A percentile compares a stretch with the other conserved stretches of the same genome.
These are phyloP conservation scores for Porogramme epimiltina DNA, from an alignment of 1,284 basidiomycete species.

Conservation along the genomic window DNA sequence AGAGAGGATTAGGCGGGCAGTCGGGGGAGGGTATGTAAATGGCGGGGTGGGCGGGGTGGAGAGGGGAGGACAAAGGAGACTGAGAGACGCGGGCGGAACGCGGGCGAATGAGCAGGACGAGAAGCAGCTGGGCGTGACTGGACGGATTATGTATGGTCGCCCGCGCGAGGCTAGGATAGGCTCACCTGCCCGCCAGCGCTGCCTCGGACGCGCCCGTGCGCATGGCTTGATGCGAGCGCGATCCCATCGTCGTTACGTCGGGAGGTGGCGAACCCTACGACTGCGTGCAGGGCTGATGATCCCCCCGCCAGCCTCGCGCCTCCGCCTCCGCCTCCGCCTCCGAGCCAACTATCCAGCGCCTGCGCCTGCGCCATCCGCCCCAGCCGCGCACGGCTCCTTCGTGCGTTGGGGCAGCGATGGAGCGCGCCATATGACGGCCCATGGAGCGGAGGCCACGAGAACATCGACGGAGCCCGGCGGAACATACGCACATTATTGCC, in stretches of 20 bases:
- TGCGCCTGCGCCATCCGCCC: no score
- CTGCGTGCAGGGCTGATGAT: not conserved
- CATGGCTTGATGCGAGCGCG: constrained; percentile 2
- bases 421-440: no score
- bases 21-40: not conserved
- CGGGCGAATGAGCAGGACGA: not conserved
- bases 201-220: not conserved
- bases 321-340: not conserved
- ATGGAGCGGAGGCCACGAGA: no score
- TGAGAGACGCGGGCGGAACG: not conserved
- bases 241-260: constrained; percentile 4
- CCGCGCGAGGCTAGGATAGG: not conserved
- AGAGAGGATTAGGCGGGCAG: not conserved
- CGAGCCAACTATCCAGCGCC: no score
- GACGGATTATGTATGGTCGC: not conserved
- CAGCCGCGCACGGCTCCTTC: no score
- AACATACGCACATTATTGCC: no score
- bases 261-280: not conserved
- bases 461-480: no score
- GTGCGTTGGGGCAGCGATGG: no score
- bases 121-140: not conserved
- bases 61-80: not conserved
- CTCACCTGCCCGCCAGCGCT: not conserved
- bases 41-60: not conserved
- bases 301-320: not conserved